Evolutionary conservation across 2,329 filamentous ascomycete genomes (phyloP).

Genomic region (Pezicula rhizophila): DNA sequence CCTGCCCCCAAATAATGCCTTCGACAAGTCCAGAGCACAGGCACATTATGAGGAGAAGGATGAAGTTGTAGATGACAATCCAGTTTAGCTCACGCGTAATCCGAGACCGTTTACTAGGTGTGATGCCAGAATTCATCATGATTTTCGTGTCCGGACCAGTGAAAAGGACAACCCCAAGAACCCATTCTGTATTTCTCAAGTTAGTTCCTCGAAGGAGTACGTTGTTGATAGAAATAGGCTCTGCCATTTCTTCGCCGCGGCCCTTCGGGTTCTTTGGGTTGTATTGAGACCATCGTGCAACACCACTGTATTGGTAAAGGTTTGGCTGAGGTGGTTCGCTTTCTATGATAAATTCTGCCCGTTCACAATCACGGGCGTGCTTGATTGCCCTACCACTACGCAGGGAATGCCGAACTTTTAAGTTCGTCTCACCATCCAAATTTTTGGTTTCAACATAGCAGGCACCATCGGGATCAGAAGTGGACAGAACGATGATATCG

Average conservation of each 20-base stretch:
- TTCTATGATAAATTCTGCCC: slow-evolving; percentile 78
- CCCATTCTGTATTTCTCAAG: slow-evolving; percentile 92
- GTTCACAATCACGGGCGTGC: slow-evolving; percentile 89
- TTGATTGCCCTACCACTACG: slow-evolving; percentile 77
- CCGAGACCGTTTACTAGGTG: slow-evolving; percentile 85
- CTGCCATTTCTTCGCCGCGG: slow-evolving; percentile 71
- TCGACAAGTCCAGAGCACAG: slow-evolving; percentile 78
- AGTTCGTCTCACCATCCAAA: slow-evolving; percentile 92
- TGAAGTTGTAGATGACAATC: slow-evolving; percentile 96
- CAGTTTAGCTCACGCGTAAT: slow-evolving; percentile 93
- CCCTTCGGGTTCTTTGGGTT: slow-evolving; percentile 57
- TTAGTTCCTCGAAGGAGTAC: slow-evolving; percentile 88
- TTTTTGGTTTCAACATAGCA: slow-evolving; percentile 99
- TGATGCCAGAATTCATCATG: slow-evolving; percentile 97
- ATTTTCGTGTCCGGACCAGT: slow-evolving; percentile 97
- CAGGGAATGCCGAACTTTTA: slow-evolving; percentile 89
- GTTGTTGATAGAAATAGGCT: slow-evolving; percentile 93
- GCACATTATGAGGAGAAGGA: slow-evolving; percentile 85
- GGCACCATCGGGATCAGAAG: slow-evolving; percentile 86
- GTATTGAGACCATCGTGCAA: slow-evolving; percentile 77
- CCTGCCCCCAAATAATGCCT: slow-evolving; percentile 72
- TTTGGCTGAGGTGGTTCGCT: slow-evolving; percentile 91
- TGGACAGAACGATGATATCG: slow-evolving; percentile 86
- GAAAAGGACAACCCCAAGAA: slow-evolving; percentile 85
- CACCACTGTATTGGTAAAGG: slow-evolving; percentile 89